Base-by-base conservation (phyloP, 306 rosid species). In the Gastrolobium villosum region DNA sequence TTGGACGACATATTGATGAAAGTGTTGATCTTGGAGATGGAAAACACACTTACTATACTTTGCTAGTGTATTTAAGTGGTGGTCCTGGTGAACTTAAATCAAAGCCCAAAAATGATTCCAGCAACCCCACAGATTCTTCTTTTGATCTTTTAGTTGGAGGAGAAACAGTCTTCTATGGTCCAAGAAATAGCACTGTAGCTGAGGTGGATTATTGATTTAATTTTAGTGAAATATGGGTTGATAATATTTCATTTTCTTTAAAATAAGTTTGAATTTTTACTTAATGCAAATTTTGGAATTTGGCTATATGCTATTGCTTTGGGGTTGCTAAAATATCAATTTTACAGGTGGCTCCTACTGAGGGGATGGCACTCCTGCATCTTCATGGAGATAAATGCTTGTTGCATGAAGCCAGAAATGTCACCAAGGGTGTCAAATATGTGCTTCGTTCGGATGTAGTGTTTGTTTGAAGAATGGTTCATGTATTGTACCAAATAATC, bases 321-420 rank as follows among this genome's bases (percentile, higher is more conserved):
- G 46, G 65, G 71, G 77, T 70, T 83, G 63, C 83, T 61, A 20
- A 54, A 55, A 63, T 49, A 44, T 67, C 55, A 45, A 79, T 45
- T 79, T 65, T 32, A 37, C 65, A 95, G 99, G 98, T 95, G 73
- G 78, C 88, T 74, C 99, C 99, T 50, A 74, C 81, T 30, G 97
- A 92, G 87, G 99, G 99, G 84, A 86, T 91, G 92, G 98, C 98
- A 73, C 97, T 95, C 78, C 77, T 95, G 68, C 97, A 95, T 79
- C 48, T 95, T 81, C 99, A 93, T 30, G 98, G 98, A 82, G 85
- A 87, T 77, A 89, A 93, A 75, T 95, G 99, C 79, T 70, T 91
- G 96, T 73, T 95, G 89, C 99, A 95, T 67, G 99, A 93, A 88
- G 99, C 90, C 59, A 92, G 92, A 62, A 93, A 95, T 34, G 97